Conservation (phyloP, 2,329 filamentous ascomycete genomes). For the Lizonia empirigonia region DNA sequence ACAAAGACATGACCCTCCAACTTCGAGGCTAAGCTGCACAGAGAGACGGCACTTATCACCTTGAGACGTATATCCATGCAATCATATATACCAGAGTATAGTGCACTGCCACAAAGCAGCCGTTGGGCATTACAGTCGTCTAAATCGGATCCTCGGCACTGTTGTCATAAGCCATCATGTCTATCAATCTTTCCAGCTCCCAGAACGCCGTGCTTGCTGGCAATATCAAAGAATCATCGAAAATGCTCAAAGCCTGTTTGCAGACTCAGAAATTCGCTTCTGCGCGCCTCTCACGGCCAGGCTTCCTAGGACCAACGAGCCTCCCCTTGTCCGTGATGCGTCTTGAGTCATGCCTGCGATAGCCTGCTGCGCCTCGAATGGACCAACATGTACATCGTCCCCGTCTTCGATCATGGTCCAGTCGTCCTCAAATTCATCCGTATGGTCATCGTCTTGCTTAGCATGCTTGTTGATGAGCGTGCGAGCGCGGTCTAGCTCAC, state of each 20-base stretch:
- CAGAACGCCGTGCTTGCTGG: conserved; percentile 8
- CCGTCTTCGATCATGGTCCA: conserved; percentile 86
- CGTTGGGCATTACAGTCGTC: background rate
- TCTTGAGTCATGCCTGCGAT: conserved; percentile 32
- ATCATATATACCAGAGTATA: background rate
- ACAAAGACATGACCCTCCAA: too few species aligned
- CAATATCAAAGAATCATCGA: background rate
- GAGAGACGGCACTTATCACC: background rate
- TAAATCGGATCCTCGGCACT: background rate
- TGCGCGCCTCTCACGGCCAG: conserved; percentile 38
- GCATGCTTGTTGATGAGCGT: conserved; percentile 72
- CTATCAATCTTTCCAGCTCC: conserved; percentile 13
- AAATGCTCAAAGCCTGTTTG: conserved; percentile 26
- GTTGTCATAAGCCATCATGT: conserved; percentile 9
- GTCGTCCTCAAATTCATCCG: conserved; percentile 74
- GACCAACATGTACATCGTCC: conserved; percentile 44
- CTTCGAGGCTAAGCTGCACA: too few species aligned
- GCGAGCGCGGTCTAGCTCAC: conserved; percentile 91
- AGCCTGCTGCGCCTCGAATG: conserved; percentile 30
- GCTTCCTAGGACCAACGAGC: conserved; percentile 37
- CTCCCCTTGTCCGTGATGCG: conserved; percentile 26
- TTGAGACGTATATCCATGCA: background rate
- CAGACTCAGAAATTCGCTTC: conserved; percentile 28
- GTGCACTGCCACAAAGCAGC: background rate
- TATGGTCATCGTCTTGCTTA: conserved; percentile 45